These are phyloP conservation scores for Colletotrichum tropicicola DNA, from an alignment of 2,329 filamentous ascomycete genomes.

Conservation along the genomic window DNA sequence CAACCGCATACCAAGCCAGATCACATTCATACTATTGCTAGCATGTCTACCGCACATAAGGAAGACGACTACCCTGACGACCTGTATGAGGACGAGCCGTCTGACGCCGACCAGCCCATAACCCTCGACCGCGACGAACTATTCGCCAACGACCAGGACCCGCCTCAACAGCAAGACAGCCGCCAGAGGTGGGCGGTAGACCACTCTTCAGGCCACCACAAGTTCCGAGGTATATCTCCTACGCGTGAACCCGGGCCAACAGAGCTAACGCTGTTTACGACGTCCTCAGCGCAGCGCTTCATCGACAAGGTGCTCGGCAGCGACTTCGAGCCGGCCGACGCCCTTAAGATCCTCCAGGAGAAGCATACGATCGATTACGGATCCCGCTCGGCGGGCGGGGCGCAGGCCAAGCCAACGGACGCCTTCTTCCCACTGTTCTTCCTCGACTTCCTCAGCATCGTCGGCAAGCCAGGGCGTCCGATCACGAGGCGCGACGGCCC, in stretches of 20 bases:
- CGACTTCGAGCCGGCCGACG: background rate
- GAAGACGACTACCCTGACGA: no score
- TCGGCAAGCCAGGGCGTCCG: background rate
- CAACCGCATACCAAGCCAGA: no score
- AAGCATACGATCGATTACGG: background rate
- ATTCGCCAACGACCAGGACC: background rate
- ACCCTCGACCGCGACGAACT: background rate
- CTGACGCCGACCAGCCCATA: no score
- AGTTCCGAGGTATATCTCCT: background rate
- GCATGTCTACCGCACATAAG: no score
- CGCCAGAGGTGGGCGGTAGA: background rate
- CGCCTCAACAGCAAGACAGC: background rate
- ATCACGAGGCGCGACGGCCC: background rate
- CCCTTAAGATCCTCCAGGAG: background rate
- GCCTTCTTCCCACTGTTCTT: background rate
- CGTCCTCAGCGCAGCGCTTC: background rate
- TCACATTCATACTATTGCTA: no score
- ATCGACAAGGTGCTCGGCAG: background rate
- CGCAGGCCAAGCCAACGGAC: background rate
- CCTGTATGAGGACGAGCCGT: no score
- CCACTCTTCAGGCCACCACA: background rate
- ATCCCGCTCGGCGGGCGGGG: background rate
- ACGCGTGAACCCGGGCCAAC: no score
- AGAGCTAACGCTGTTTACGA: no score
- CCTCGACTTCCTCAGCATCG: slow-evolving; percentile 6